Percentiles rank a stretch among this genome's conserved stretches.
Conservation (phyloP, 176 grass and related monocot genomes). For the Carex cristatella region DNA sequence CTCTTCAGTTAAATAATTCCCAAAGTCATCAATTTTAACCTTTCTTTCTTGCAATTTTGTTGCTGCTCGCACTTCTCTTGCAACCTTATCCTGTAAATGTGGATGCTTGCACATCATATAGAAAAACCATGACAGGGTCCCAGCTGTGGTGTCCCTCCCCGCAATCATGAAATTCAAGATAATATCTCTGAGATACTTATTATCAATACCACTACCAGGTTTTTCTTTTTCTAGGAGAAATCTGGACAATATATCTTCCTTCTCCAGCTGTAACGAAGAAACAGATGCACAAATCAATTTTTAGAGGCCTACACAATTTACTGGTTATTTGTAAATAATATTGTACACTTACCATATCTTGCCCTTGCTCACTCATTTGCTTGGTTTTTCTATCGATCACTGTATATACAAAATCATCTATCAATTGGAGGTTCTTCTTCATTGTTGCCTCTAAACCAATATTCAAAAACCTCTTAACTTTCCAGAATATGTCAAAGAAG, state of each 20-base stretch:
- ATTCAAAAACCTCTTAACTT: constrained; percentile 46
- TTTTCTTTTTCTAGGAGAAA: constrained; percentile 51
- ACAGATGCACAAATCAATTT: background rate
- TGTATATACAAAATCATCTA: constrained; percentile 57
- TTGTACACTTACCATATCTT: constrained; percentile 28
- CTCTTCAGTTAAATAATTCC: constrained; percentile 31
- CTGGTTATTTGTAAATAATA: background rate
- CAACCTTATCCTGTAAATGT: constrained; percentile 47
- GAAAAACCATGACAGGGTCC: constrained; percentile 69
- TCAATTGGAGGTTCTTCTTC: constrained; percentile 35
- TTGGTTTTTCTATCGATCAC: constrained; percentile 44
- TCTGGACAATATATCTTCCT: constrained; percentile 69
- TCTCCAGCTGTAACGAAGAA: constrained; percentile 23
- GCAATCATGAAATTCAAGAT: constrained; percentile 66
- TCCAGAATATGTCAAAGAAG: constrained; percentile 54
- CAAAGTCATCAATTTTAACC: constrained; percentile 3
- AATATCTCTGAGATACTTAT: constrained; percentile 67
- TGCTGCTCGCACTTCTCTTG: constrained; percentile 40
- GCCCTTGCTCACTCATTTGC: constrained; percentile 18
- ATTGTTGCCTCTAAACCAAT: constrained; percentile 60
- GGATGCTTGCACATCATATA: constrained; percentile 73
- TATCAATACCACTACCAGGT: constrained; percentile 34
- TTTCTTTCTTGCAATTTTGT: constrained; percentile 15
- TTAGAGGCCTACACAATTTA: background rate
- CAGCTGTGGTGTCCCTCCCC: constrained; percentile 62